Evolutionary conservation across 73 alveolate species (phyloP).

Genomic region (Paramecium primaurelia): DNA sequence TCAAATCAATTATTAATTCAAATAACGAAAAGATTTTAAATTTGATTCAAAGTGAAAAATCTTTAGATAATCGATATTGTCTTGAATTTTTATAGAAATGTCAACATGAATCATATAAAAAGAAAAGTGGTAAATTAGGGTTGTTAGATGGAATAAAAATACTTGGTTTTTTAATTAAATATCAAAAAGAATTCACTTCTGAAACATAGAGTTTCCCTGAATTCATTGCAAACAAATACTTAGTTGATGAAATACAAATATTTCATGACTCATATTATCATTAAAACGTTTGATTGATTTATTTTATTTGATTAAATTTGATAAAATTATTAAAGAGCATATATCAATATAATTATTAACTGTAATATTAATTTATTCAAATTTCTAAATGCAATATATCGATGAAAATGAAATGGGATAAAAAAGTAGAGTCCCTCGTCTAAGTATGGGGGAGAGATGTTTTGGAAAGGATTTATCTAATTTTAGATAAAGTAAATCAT

Average conservation of each 20-base stretch:
- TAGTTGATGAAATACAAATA: not conserved
- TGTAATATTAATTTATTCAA: slow-evolving; percentile 21
- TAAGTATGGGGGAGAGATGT: slow-evolving; percentile 17
- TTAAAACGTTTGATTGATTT: not conserved
- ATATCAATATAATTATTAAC: not conserved
- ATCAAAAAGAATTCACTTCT: not conserved
- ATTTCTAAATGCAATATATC: not conserved
- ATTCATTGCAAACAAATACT: not conserved
- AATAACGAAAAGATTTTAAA: not conserved
- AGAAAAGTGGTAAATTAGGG: not conserved
- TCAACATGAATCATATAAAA: not conserved
- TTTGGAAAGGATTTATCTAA: not conserved
- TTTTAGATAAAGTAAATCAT: slow-evolving; percentile 7
- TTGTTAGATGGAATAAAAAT: not conserved
- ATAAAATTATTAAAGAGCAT: not conserved
- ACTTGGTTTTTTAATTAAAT: not conserved
- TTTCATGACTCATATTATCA: slow-evolving; percentile 13
- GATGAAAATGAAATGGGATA: not conserved
- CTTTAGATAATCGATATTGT: not conserved
- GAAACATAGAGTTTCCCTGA: not conserved
- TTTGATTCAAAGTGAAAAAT: not conserved
- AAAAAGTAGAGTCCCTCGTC: not conserved
- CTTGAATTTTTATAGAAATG: not conserved
- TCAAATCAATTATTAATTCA: not conserved
- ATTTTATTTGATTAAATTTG: not conserved